phyloP scores from a whole-genome alignment of 768 basidiomycete species.

The Lactarius akahatsu region DNA sequence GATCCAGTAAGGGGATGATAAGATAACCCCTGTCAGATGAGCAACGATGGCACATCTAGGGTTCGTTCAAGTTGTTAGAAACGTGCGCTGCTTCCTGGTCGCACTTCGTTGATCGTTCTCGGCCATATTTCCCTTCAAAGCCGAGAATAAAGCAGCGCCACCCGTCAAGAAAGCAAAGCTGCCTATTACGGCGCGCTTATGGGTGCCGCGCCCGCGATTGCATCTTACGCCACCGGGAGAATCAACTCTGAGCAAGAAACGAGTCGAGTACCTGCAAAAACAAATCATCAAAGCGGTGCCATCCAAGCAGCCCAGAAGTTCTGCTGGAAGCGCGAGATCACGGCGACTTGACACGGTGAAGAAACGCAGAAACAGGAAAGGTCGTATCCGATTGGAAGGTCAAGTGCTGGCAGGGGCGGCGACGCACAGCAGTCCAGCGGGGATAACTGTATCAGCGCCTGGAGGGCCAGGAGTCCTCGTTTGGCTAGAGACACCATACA shows the following conservation, averaged over 20 bases:
- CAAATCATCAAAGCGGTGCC: not conserved
- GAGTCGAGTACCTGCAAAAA: not conserved
- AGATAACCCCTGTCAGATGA: not conserved
- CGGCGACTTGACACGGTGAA: not conserved
- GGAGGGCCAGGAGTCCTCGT: not conserved
- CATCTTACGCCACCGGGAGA: not conserved
- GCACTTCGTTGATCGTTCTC: no score
- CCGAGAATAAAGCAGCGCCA: not conserved
- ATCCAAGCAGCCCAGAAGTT: not conserved
- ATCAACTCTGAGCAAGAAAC: not conserved
- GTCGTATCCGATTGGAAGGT: not conserved
- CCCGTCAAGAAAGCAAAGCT: no score
- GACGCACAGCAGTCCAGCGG: no score
- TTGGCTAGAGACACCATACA: not conserved
- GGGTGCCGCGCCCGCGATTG: not conserved
- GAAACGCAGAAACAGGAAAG: not conserved
- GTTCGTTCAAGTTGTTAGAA: no score
- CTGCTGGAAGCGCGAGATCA: not conserved
- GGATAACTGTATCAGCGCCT: not conserved
- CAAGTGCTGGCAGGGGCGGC: not conserved
- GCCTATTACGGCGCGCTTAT: not conserved
- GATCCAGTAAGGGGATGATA: no score
- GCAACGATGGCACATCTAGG: not conserved
- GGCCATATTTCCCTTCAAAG: not conserved
- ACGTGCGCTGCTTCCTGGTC: no score